Evolutionary conservation across 1,284 basidiomycete species (phyloP), one percentile per base, ranked within the genome.

Genomic region (Termitomyces sp.): DNA sequence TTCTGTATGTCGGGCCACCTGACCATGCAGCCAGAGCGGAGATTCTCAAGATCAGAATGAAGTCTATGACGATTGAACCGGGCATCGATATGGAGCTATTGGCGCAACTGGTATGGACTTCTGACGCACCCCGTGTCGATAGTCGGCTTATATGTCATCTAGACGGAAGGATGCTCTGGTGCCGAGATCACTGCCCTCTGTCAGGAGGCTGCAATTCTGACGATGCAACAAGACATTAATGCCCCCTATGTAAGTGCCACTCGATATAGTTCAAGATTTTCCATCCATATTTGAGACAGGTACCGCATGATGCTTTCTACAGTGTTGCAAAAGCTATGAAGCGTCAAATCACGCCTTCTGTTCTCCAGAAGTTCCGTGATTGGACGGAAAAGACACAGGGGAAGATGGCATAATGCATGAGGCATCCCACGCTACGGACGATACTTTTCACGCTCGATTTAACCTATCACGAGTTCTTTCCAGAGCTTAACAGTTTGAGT

Each of bases 161-260:
- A 97, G 94, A 90, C 93, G 3, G 84, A 90, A 9, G 97, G 96
- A 0, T 99, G 93, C 65, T 98, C 96, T 10, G 97, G 97, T 9
- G 97, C 97, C 5, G 97, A 99, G 66, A 86, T 99, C 26, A 80
- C 85, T 5, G 84, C 89, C 1, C 79, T 99, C 46, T 98, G 95
- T 66, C 97, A 99, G 72, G 96, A 99, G 69, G 97, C 97, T 1
- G 97, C 96, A 0, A 69, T 99, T 58, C 67, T 88, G 37, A 91
- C 94, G 0, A 96, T 97, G 91, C 86, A 91, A 62, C 78, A 83
- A 57, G 80, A 97, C 66, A 83, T 97, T 21, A 68, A 91, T 54
- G 86, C 91, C 4, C 76, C 81, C 34, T 80, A 74, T 62, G 94
- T 96, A 59, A 64, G 88, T 57, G 16, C 18, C 33, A 37, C 52